Base-by-base conservation (phyloP, 768 basidiomycete genomes). In the Cyclocybe aegerita region DNA sequence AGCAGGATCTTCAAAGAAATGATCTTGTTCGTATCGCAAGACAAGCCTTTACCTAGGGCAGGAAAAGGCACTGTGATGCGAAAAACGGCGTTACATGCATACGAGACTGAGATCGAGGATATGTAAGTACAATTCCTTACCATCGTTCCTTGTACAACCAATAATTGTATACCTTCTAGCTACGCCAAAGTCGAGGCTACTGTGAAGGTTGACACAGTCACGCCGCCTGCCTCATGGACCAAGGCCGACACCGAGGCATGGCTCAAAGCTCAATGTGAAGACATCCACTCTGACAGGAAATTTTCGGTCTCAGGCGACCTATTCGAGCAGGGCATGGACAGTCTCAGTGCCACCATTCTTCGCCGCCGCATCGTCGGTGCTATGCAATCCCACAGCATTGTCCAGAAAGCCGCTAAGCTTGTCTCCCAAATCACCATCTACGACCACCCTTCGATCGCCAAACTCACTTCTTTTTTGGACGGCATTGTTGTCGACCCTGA, bases 1-100 rank as follows among this genome's bases (percentile, higher is more conserved):
- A 75, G 73, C 46, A 66, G 72, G 17, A 70, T 80, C 7, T 79
- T 78, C 61, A 77, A 77, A 48, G 76, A 83, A 57, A 76, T 82
- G 74, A 75, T 82, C 39, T 45, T 81, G 39, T 65, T 80, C 7
- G 64, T 76, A 0, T 53, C 56, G 0, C 56, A 60, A 2, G 60
- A 60, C 7, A 70, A 70, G 16, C 79, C 76, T 1, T 65, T 82
- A 52, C 60, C 71, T 15, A 70, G 74, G 16, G 64, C 75, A 1
- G 72, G 69, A 0, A 83, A 83, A 58, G 77, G 77, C 0, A 80
- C 78, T 0, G 67, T 78, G 7, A 70, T 70, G 43, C 71, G 75
- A 36, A 76, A 77, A 51, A 70, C 71, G 5, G 73, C 75, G 0
- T 47, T 81, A 30, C 57, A 53, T 4, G 29, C 62, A 14, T 82